Conservation (phyloP, 768 basidiomycete species). For the Phaeotremella fagi region DNA sequence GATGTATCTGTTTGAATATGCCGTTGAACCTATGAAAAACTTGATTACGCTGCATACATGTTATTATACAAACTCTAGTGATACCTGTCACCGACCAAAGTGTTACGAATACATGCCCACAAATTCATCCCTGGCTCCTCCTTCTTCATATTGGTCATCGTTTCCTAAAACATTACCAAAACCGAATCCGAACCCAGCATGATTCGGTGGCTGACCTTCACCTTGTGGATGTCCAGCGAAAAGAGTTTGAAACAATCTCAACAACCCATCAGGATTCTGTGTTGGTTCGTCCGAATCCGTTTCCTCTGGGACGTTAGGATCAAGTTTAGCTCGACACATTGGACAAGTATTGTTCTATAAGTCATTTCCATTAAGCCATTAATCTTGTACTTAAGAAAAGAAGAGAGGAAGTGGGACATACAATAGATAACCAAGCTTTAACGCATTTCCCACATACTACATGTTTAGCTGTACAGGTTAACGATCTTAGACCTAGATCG, state of each 20-base stretch:
- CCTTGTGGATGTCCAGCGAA: background rate
- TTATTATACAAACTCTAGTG: no score
- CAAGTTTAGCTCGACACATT: background rate
- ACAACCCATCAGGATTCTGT: background rate
- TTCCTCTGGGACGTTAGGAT: background rate
- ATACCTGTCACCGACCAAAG: no score
- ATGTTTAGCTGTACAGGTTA: background rate
- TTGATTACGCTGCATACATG: no score
- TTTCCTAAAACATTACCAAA: no score
- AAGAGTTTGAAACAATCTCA: background rate
- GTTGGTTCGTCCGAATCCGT: background rate
- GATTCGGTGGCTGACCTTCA: background rate
- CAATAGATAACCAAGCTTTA: background rate
- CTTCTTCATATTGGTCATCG: background rate
- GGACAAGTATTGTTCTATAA: conserved; percentile 7
- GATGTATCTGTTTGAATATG: no score
- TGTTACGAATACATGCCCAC: conserved; percentile 2
- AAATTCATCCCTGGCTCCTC: background rate
- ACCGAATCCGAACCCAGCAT: no score
- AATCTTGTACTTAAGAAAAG: background rate
- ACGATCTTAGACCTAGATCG: background rate
- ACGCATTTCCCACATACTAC: conserved; percentile 4
- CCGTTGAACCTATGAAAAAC: no score
- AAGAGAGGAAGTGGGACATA: background rate
- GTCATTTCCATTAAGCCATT: background rate